Percentiles rank a stretch among this genome's conserved stretches.
These are phyloP conservation scores for Trametes sp. DNA, from an alignment of 1,284 basidiomycete species.

Conservation along the genomic window DNA sequence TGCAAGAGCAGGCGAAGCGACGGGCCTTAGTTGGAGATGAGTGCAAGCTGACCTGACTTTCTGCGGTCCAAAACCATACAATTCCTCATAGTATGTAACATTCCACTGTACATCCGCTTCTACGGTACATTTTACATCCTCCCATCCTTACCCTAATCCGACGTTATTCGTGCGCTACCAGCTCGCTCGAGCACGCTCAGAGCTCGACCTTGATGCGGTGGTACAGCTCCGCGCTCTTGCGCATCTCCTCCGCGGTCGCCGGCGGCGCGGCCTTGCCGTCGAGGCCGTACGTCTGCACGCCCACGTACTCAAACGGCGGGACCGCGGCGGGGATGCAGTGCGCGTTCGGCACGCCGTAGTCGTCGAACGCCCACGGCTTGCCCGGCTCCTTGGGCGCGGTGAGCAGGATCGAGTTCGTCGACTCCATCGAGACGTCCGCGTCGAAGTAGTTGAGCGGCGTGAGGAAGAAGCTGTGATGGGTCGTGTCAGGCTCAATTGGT, in stretches of 20 bases:
- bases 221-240: conserved; percentile 51
- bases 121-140: no score
- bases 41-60: neutral
- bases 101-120: no score
- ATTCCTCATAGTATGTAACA: no score
- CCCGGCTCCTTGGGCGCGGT: conserved; percentile 49
- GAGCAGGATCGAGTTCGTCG: conserved; percentile 61
- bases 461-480: conserved; percentile 56
- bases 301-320: conserved; percentile 52
- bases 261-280: conserved; percentile 46
- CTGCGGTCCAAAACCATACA: no score
- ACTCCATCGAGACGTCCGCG: conserved; percentile 64
- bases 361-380: conserved; percentile 53
- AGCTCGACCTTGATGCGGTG: conserved; percentile 47
- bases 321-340: conserved; percentile 55
- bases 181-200: no score
- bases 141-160: no score
- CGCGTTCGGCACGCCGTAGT: conserved; percentile 59
- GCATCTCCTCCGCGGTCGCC: conserved; percentile 49
- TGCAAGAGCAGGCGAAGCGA: no score
- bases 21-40: no score
- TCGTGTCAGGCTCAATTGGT: conserved; percentile 1
- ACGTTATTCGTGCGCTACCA: no score
- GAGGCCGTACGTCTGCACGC: conserved; percentile 44
- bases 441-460: conserved; percentile 73